Evolutionary conservation across 2,329 filamentous ascomycete species (phyloP), one percentile per base, ranked within the genome.

Genomic region (Exophiala xenobiotica): DNA sequence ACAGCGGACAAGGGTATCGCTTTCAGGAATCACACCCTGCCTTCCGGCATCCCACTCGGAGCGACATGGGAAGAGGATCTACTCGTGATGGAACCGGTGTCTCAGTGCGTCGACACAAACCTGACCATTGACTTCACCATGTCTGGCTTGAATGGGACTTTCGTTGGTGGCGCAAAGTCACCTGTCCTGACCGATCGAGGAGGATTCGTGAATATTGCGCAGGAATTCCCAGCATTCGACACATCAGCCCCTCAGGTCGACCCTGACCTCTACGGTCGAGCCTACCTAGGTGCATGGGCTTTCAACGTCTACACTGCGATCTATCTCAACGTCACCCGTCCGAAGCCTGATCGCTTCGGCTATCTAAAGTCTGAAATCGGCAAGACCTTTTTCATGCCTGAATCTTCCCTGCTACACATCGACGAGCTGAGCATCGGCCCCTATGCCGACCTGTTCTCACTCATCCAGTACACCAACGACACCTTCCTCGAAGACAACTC

Each of bases 31-130:
- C 73, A 75, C 53, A 73, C 67, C 1, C 45, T 68, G 0, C 74
- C 74, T 5, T 47, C 69, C 5, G 67, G 72, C 48, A 71, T 73
- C 1, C 65, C 70, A 4, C 67, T 68, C 0, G 75, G 74, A 0
- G 70, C 65, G 5, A 64, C 60, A 1, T 78, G 75, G 75, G 63
- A 64, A 0, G 76, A 79, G 49, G 74, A 78, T 47, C 40, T 78
- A 4, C 67, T 78, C 0, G 78, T 75, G 55, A 54, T 78, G 8
- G 69, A 76, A 53, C 76, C 75, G 0, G 68, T 73, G 19, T 71
- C 72, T 0, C 61, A 60, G 2, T 77, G 74, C 51, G 72, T 74
- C 5, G 61, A 72, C 49, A 69, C 65, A 1, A 66, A 66, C 48
- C 27, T 65, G 5, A 74, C 73, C 0, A 45, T 78, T 3, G 71